Percentiles rank a stretch among this genome's conserved stretches.
These are phyloP conservation scores for Wilcoxina mikolae DNA, from an alignment of 495 filamentous ascomycete species.

Conservation along the genomic window DNA sequence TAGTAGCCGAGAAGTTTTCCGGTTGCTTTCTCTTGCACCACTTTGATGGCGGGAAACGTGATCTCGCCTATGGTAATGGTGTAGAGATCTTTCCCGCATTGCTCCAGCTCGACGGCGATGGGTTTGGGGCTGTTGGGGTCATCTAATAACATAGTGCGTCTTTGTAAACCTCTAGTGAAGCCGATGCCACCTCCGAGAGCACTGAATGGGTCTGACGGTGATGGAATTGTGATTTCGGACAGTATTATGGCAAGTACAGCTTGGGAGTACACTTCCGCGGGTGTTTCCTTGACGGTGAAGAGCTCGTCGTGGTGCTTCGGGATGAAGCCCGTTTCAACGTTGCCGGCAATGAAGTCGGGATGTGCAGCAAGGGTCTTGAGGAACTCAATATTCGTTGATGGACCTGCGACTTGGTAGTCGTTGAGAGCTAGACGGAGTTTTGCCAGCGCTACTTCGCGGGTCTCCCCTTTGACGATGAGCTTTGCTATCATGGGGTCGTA, in stretches of 20 bases:
- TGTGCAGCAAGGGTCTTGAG: conserved; percentile 71
- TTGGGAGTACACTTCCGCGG: conserved; percentile 61
- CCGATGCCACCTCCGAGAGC: conserved; percentile 39
- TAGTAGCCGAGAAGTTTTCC: conserved; percentile 44
- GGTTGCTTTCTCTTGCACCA: background rate
- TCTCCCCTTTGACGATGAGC: conserved; percentile 73
- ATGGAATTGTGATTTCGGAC: conserved; percentile 18
- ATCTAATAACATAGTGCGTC: conserved; percentile 42
- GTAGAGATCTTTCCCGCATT: conserved; percentile 48
- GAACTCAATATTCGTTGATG: conserved; percentile 94
- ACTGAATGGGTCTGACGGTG: conserved; percentile 18
- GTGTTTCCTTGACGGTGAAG: conserved; percentile 40
- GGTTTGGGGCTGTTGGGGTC: conserved; percentile 32
- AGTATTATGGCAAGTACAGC: conserved; percentile 54
- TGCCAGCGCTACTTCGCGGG: conserved; percentile 65
- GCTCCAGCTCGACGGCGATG: conserved; percentile 52
- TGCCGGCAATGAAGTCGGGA: conserved; percentile 66
- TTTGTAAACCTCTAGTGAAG: conserved; percentile 41
- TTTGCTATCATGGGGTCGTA: conserved; percentile 99
- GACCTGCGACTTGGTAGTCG: conserved; percentile 82
- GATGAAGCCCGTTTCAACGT: conserved; percentile 94
- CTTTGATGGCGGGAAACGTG: conserved; percentile 29
- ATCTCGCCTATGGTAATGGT: conserved; percentile 42
- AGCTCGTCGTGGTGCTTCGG: conserved; percentile 67
- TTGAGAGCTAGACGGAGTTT: conserved; percentile 70